Conservation (phyloP, 768 basidiomycete species). For the Trametes cinnabarina region DNA sequence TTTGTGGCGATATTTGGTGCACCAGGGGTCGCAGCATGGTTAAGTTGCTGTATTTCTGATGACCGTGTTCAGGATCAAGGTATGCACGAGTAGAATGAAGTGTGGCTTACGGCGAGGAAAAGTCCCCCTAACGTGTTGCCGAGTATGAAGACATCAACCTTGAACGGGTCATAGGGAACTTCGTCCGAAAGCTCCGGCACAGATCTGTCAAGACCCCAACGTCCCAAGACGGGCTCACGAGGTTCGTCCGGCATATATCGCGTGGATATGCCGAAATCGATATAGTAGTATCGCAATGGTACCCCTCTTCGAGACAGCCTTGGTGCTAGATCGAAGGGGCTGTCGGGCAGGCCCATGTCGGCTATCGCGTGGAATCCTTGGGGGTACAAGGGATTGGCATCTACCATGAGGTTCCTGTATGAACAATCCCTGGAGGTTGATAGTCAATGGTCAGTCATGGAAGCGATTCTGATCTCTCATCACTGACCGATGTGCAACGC, state of each 20-base stretch:
- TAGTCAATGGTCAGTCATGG: not conserved
- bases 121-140: slow-evolving; percentile 18
- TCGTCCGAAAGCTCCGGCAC: not conserved
- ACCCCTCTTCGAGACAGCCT: not conserved
- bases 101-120: slow-evolving; percentile 9
- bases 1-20: not conserved
- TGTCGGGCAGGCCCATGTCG: not conserved
- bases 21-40: slow-evolving; percentile 14
- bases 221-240: not conserved
- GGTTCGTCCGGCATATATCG: not conserved
- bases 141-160: not conserved
- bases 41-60: slow-evolving; percentile 13
- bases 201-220: not conserved
- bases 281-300: not conserved
- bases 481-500: not conserved
- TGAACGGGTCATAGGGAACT: slow-evolving; percentile 1
- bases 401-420: slow-evolving; percentile 23
- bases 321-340: not conserved
- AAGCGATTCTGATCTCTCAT: not conserved
- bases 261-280: not conserved
- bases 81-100: too few species aligned
- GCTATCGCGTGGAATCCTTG: slow-evolving; percentile 18
- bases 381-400: slow-evolving; percentile 19
- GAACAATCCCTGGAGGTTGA: slow-evolving; percentile 23
- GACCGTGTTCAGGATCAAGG: not conserved